These are phyloP conservation scores for Hordeum pubiflorum DNA, from an alignment of 202 grass and related monocot species.

Conservation along the genomic window DNA sequence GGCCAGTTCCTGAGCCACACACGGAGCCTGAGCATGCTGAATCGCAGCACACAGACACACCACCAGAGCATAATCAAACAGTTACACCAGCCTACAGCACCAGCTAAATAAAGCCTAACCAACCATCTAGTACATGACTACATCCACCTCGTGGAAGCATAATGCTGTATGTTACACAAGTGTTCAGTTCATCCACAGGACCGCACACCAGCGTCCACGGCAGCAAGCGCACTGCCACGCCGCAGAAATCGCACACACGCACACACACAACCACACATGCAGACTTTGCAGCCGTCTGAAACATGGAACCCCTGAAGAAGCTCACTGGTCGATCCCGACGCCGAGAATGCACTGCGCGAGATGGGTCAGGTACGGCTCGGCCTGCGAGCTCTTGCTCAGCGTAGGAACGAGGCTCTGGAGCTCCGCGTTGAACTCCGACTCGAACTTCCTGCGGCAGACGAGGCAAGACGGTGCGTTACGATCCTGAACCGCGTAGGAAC, in stretches of 20 bases:
- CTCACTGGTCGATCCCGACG: constrained; percentile 51
- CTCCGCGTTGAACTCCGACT: constrained; percentile 79
- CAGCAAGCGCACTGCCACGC: not conserved
- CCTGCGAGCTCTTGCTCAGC: constrained; percentile 65
- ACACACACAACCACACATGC: not conserved
- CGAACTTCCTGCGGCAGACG: constrained; percentile 65
- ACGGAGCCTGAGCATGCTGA: not conserved
- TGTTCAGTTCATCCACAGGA: not conserved
- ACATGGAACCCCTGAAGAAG: not conserved
- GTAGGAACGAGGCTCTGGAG: constrained; percentile 68
- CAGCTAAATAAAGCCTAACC: not conserved
- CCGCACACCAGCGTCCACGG: not conserved
- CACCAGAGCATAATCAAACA: not conserved
- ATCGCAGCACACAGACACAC: not conserved
- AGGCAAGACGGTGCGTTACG: not conserved
- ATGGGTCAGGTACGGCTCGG: constrained; percentile 80
- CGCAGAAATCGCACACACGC: not conserved
- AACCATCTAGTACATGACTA: not conserved
- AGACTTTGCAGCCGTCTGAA: not conserved
- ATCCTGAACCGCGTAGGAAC: not conserved
- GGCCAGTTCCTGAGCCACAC: not conserved
- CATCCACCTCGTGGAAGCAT: not conserved
- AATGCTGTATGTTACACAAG: not conserved
- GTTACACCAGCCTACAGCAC: not conserved
- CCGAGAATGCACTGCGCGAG: constrained; percentile 84